Evolutionary conservation across 768 basidiomycete genomes (phyloP).

Genomic region (Suillus americanus): DNA sequence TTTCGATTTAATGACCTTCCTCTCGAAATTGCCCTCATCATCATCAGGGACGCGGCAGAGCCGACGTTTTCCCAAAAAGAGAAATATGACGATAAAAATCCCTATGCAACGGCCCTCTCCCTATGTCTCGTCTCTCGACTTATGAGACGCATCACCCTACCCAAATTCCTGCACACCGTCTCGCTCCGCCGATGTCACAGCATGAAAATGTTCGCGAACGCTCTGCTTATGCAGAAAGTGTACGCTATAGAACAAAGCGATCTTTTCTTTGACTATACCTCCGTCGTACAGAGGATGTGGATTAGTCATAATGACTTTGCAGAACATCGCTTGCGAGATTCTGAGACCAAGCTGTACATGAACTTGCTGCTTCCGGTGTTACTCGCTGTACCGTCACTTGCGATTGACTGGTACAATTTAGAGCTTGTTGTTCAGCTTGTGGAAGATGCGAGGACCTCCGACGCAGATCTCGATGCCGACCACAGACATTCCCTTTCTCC

Average conservation of each 20-base stretch:
- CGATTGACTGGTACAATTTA: no score
- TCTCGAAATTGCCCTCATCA: constrained; percentile 35
- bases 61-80: constrained; percentile 13
- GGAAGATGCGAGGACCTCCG: not conserved
- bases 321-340: no score
- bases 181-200: no score
- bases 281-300: no score
- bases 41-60: constrained; percentile 32
- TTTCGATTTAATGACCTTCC: constrained; percentile 27
- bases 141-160: constrained; percentile 35
- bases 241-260: no score
- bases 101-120: constrained; percentile 25
- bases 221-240: no score
- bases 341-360: no score
- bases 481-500: not conserved
- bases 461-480: not conserved
- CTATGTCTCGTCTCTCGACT: constrained; percentile 36
- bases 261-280: no score
- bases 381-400: no score
- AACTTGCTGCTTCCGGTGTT: no score
- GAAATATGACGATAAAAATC: not conserved
- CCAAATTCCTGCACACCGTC: constrained; percentile 33
- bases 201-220: no score
- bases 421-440: not conserved
- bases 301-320: no score